Percentiles rank a stretch among this genome's conserved stretches.
phyloP scores from a whole-genome alignment of 2,329 filamentous ascomycete genomes.

The Phialemonium atrogriseum region DNA sequence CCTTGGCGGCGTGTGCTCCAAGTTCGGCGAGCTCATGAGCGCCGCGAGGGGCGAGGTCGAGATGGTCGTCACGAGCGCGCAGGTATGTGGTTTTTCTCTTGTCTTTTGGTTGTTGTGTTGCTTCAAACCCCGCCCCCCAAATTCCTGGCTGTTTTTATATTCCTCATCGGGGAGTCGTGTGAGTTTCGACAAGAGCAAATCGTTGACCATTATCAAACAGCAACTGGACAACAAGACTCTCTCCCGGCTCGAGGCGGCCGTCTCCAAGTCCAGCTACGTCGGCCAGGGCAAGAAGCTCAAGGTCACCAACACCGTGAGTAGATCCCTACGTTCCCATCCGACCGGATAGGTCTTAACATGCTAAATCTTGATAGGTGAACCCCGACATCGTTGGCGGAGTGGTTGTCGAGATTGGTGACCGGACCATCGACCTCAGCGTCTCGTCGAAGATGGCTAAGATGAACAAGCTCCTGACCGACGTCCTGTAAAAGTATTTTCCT shows the following conservation, averaged over 20 bases:
- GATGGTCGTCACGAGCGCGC: constrained; percentile 81
- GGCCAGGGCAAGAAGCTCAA: constrained; percentile 95
- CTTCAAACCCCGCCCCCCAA: too few relatives aligned
- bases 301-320: constrained; percentile 73
- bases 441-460: constrained; percentile 92
- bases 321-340: not conserved
- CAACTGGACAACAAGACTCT: constrained; percentile 83
- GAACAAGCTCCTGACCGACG: constrained; percentile 97
- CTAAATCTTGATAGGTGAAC: constrained; percentile 59
- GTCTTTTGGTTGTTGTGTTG: not conserved
- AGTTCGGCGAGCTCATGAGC: constrained; percentile 82
- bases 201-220: constrained; percentile 34
- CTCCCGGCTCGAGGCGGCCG: constrained; percentile 74
- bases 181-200: constrained; percentile 1
- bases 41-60: constrained; percentile 90
- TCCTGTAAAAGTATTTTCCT: constrained; percentile 91
- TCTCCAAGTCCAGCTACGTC: constrained; percentile 83
- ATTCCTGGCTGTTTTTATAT: not conserved
- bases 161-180: too few relatives aligned
- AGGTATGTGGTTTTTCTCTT: constrained; percentile 46
- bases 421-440: constrained; percentile 95
- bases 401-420: constrained; percentile 92
- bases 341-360: constrained; percentile 10
- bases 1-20: constrained; percentile 73
- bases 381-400: constrained; percentile 89